Base-by-base conservation (phyloP, 139 green algal species). In the Chlorella sp. region DNA sequence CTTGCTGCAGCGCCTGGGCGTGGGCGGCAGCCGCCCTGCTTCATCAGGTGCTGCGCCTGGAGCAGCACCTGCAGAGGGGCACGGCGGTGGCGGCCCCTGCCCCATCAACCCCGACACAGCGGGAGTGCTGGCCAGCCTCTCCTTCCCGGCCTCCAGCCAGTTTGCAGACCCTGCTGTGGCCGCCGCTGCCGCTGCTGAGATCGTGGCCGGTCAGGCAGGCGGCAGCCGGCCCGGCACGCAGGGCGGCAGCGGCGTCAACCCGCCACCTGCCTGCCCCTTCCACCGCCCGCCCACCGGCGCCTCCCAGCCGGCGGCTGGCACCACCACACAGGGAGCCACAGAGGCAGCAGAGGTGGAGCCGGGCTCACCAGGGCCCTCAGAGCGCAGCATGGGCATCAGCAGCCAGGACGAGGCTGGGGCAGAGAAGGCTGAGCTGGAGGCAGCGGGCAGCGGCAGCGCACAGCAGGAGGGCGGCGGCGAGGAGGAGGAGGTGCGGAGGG, bases 31-130 rank as follows among this genome's bases (percentile, higher is more conserved):
- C 41, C 72, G 41, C 26, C 72, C 72, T 6, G 39, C 44, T 1
- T 30, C 62, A 17, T 75, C 38, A 7, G 38, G 38, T 16, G 34
- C 67, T 39, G 34, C 67, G 62, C 62, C 26, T 17, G 62, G 23
- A 15, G 39, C 70, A 23, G 16, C 26, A 5, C 41, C 71, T 78
- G 41, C 71, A 26, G 41, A 78, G 41, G 30, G 34, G 9, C n/a
- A 39, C 51, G n/a, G n/a, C n/a, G 28, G 25, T 63, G 47, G 72
- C 2, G 12, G 72, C 65, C 41, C n/a, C 51, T 81, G 74, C 74
- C 74, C 74, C 55, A 39, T 81, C 74, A 69, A 81, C 74, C 74
- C 36, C 74, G 32, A 81, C 74, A 69, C 74, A 36, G 55, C 6
- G 12, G 51, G 30, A 55, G 74, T 81, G 51, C 74, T 81, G 55